A percentile compares a stretch with the other conserved stretches of the same genome.
Conservation (phyloP, 768 basidiomycete genomes). For the Lyophyllum atratum region DNA sequence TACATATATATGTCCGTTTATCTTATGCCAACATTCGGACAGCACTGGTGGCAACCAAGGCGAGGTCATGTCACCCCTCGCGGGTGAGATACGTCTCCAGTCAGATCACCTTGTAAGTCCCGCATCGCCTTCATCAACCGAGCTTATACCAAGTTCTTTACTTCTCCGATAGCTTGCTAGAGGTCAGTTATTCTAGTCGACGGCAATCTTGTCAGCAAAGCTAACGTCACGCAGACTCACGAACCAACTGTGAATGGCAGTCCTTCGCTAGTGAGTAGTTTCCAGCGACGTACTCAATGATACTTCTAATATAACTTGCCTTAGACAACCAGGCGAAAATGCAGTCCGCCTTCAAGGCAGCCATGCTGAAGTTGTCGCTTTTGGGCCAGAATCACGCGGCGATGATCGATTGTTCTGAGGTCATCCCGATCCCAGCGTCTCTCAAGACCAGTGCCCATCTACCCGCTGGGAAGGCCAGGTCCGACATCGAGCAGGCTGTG, state of each 20-base stretch:
- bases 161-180: slow-evolving; percentile 25
- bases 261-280: slow-evolving; percentile 29
- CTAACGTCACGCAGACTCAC: slow-evolving; percentile 29
- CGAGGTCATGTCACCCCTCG: neutral
- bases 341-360: slow-evolving; percentile 35
- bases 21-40: slow-evolving; percentile 14
- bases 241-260: slow-evolving; percentile 53
- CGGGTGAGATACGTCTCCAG: slow-evolving; percentile 44
- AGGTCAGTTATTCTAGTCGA: slow-evolving; percentile 12
- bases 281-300: too few relatives aligned
- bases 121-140: neutral
- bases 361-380: slow-evolving; percentile 45
- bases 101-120: slow-evolving; percentile 37
- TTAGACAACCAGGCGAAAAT: slow-evolving; percentile 28
- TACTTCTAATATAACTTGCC: neutral
- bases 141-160: neutral
- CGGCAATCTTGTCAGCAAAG: neutral
- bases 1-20: slow-evolving; percentile 12
- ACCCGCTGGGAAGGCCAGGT: slow-evolving; percentile 29
- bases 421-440: slow-evolving; percentile 8
- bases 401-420: slow-evolving; percentile 17
- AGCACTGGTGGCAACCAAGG: neutral
- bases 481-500: slow-evolving; percentile 33
- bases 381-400: slow-evolving; percentile 35
- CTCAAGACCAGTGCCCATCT: slow-evolving; percentile 26